Evolutionary conservation across 2,329 filamentous ascomycete species (phyloP).

Genomic region (Botrytis byssoidea): DNA sequence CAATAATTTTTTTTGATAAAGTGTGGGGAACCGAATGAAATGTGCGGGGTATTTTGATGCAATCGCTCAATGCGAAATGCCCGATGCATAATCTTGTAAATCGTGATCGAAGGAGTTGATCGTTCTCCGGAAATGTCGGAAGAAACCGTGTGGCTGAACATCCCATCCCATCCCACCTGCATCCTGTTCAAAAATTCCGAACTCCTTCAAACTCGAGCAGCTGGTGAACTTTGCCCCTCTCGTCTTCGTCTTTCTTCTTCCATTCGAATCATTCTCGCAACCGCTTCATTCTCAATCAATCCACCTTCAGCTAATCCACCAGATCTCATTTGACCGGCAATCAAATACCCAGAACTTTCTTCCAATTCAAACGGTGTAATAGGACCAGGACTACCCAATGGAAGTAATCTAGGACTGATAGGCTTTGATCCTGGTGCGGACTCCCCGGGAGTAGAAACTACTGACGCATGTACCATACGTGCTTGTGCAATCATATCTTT

Average conservation of each 20-base stretch:
- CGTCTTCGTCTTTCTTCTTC: slow-evolving; percentile 20
- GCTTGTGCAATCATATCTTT: slow-evolving; percentile 61
- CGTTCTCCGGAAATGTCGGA: not conserved
- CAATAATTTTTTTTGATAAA: not conserved
- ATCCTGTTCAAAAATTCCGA: not conserved
- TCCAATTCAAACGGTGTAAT: slow-evolving; percentile 61
- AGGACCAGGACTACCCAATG: slow-evolving; percentile 57
- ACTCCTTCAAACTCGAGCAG: slow-evolving; percentile 7
- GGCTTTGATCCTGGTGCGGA: slow-evolving; percentile 43
- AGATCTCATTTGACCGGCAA: slow-evolving; percentile 26
- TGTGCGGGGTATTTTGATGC: not conserved
- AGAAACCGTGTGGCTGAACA: not conserved
- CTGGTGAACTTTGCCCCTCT: slow-evolving; percentile 20
- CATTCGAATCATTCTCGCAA: slow-evolving; percentile 16
- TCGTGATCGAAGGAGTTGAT: not conserved
- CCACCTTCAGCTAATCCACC: slow-evolving; percentile 9
- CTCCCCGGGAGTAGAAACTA: slow-evolving; percentile 35
- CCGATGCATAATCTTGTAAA: not conserved
- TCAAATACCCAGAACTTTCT: slow-evolving; percentile 37
- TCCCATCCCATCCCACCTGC: too few relatives aligned
- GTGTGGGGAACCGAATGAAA: not conserved
- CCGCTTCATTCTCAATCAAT: slow-evolving; percentile 17
- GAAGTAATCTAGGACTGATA: slow-evolving; percentile 49
- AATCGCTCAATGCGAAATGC: not conserved
- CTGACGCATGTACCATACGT: slow-evolving; percentile 42